These are phyloP conservation scores for Clavaria fumosa DNA, from an alignment of 768 basidiomycete species.

Conservation along the genomic window DNA sequence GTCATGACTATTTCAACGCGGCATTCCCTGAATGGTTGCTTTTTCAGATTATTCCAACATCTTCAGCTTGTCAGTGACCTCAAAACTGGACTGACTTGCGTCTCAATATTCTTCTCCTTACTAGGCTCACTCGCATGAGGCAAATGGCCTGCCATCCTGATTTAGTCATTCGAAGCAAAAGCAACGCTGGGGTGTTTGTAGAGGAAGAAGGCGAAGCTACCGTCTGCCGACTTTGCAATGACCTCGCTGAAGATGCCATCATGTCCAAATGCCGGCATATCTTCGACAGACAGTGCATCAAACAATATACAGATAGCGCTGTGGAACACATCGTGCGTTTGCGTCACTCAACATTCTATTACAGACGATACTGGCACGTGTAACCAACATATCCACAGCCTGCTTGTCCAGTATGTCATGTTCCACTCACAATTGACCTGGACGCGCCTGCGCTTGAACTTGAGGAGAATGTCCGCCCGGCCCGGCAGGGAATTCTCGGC, in stretches of 20 bases:
- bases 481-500: slow-evolving; percentile 85
- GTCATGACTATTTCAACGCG: slow-evolving; percentile 16
- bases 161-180: slow-evolving; percentile 79
- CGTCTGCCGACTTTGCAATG: slow-evolving; percentile 90
- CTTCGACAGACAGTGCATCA: slow-evolving; percentile 93
- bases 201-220: slow-evolving; percentile 56
- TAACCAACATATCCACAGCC: slow-evolving; percentile 33
- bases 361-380: background rate
- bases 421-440: slow-evolving; percentile 87
- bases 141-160: slow-evolving; percentile 95
- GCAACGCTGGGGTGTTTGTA: slow-evolving; percentile 47
- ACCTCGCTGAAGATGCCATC: slow-evolving; percentile 94
- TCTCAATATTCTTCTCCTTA: slow-evolving; percentile 8
- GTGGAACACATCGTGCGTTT: slow-evolving; percentile 43
- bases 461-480: slow-evolving; percentile 35
- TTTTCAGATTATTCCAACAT: slow-evolving; percentile 73
- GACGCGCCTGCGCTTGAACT: slow-evolving; percentile 85
- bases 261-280: slow-evolving; percentile 86
- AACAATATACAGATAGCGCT: slow-evolving; percentile 71
- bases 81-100: background rate
- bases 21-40: slow-evolving; percentile 4
- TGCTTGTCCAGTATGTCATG: slow-evolving; percentile 87
- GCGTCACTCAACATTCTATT: background rate
- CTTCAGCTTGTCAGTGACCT: slow-evolving; percentile 48
- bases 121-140: slow-evolving; percentile 83